Evolutionary conservation across 305 asterid species (phyloP).

Genomic region (Withania somnifera): DNA sequence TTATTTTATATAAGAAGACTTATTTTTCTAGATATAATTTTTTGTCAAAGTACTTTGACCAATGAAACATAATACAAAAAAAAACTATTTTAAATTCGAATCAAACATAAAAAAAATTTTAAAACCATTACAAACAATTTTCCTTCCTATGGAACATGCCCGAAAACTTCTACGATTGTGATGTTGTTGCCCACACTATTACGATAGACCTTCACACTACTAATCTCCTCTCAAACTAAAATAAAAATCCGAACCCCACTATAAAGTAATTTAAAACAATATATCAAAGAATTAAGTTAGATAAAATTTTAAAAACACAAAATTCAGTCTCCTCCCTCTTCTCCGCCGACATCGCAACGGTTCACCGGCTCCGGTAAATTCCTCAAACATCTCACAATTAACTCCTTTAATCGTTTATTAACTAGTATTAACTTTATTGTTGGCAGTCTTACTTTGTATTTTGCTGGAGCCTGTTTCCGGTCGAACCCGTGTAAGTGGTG

Average conservation of each 20-base stretch:
- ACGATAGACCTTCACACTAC: background rate
- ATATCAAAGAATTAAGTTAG: background rate
- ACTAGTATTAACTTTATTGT: background rate
- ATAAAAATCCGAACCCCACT: background rate
- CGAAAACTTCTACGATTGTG: too few relatives aligned
- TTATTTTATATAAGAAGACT: too few relatives aligned
- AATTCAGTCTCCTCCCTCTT: background rate
- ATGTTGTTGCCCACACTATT: background rate
- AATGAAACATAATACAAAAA: too few relatives aligned
- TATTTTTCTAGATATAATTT: too few relatives aligned
- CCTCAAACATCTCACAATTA: background rate
- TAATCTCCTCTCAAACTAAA: background rate
- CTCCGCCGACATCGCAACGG: background rate
- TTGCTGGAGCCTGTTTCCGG: too few relatives aligned
- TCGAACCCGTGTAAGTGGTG: too few relatives aligned
- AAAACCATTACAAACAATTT: too few relatives aligned
- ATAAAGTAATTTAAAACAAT: background rate
- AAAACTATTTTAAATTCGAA: too few relatives aligned
- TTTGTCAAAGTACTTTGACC: too few relatives aligned
- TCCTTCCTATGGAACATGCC: too few relatives aligned
- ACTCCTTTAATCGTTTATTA: background rate
- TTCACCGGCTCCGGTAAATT: background rate
- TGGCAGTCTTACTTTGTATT: too few relatives aligned
- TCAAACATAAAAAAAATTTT: too few relatives aligned
- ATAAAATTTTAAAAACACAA: background rate